Evolutionary conservation across 768 basidiomycete species (phyloP), one percentile per base, ranked within the genome.

Genomic region (Phaeolepiota aurea): DNA sequence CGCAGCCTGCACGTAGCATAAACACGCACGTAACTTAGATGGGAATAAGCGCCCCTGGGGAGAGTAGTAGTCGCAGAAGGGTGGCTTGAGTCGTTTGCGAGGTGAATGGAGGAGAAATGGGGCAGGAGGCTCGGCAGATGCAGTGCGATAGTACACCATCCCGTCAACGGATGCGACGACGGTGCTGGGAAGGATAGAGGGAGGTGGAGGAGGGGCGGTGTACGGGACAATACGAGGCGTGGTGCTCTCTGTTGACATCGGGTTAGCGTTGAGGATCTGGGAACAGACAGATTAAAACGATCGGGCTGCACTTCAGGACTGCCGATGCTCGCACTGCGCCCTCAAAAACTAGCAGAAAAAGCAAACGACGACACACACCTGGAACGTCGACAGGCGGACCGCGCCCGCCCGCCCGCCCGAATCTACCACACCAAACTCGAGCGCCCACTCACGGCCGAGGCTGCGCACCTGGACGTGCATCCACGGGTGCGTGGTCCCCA

Each of bases 1-100:
- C 82, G 66, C 49, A 89, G 59, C 25, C 86, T 73, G 60, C 87
- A 89, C 25, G 74, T 85, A 15, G 85, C 84, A 54, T 87, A 82
- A 33, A 89, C 71, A 55, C 79, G 82, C 48, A 88, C 65, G 50
- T 77, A 83, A n/a, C 76, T 70, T 34, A 82, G 67, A 63, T 83
- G 76, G 0, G 81, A 76, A 54, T 77, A 84, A 35, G 61, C 60
- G 36, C 76, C 76, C 44, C 59, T 64, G 15, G 85, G 84, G 51
- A 56, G 37, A 25, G 42, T 20, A 40, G 5, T 28, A 32, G n/a
- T 32, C 10, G 28, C 13, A 34, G 16, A 10, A 5, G 30, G 5
- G 40, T 23, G 20, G 12, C 28, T 7, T 18, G 25, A 5, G 5
- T 20, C 16, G 21, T 32, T 5, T 5, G 30, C 11, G 37, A 66